A percentile compares a stretch with the other conserved stretches of the same genome.
Conservation (phyloP, 2,329 filamentous ascomycete genomes). For the Monosporascus sp. region DNA sequence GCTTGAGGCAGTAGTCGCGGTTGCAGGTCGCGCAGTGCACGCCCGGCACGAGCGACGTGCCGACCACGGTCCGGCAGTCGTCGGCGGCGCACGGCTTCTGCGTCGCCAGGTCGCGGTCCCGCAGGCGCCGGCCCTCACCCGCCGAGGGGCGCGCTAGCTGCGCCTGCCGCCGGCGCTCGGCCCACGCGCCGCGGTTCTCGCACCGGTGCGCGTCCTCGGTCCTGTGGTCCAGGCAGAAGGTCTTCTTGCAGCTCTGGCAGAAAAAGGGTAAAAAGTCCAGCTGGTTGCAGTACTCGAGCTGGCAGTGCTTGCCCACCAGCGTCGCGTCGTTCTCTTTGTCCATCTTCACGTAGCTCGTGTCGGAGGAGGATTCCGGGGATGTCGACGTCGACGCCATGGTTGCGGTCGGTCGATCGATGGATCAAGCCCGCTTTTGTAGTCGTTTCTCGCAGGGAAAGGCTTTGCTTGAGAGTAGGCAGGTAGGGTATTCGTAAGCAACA, state of each 20-base stretch:
- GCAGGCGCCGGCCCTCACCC: conserved; percentile 48
- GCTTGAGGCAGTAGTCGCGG: conserved; percentile 70
- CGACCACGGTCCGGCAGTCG: conserved; percentile 64
- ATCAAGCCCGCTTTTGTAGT: not conserved
- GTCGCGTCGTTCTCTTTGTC: conserved; percentile 68
- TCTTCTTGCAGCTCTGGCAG: conserved; percentile 81
- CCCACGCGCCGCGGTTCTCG: conserved; percentile 56
- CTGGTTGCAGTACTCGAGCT: conserved; percentile 85
- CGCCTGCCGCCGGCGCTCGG: conserved; percentile 48
- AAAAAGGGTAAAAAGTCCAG: conserved; percentile 94
- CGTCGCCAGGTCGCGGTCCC: conserved; percentile 46
- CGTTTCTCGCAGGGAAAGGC: not conserved
- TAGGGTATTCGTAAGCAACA: not conserved
- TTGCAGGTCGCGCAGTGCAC: conserved; percentile 69
- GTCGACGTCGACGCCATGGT: conserved; percentile 48
- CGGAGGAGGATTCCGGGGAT: conserved; percentile 27
- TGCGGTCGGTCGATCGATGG: not conserved
- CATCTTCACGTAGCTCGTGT: conserved; percentile 65
- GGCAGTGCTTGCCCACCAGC: conserved; percentile 84
- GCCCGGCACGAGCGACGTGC: conserved; percentile 61
- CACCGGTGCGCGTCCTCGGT: conserved; percentile 76
- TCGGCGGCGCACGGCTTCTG: conserved; percentile 64
- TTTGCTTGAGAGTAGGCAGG: not conserved
- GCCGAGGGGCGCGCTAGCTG: conserved; percentile 48
- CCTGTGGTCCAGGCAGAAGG: conserved; percentile 91